Percentiles rank a stretch among this genome's conserved stretches.
These are phyloP conservation scores for Ophiostoma perfectum DNA, from an alignment of 2,329 filamentous ascomycete species.

Conservation along the genomic window DNA sequence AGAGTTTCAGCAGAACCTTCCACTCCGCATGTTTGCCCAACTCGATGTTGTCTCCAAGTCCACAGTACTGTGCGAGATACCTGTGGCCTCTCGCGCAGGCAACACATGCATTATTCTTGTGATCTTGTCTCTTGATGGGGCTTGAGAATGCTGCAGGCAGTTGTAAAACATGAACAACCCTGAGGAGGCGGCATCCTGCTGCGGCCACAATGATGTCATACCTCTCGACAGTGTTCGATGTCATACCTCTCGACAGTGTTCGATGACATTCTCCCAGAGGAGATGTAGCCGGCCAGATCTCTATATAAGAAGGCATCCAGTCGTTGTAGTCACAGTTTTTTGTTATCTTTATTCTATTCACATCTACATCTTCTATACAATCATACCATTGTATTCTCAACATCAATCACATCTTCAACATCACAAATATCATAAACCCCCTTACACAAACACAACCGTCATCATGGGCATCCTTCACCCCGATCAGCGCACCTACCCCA, in stretches of 20 bases:
- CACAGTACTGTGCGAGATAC: too few relatives aligned
- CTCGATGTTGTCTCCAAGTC: too few relatives aligned
- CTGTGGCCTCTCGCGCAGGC: too few relatives aligned
- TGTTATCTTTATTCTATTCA: neutral
- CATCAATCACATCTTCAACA: neutral
- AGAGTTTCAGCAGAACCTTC: too few relatives aligned
- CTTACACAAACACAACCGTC: neutral
- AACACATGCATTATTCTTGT: neutral
- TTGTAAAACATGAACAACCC: neutral
- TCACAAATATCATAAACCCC: neutral
- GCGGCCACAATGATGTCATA: neutral
- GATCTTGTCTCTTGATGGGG: too few relatives aligned
- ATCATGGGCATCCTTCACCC: constrained; percentile 23
- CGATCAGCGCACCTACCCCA: constrained; percentile 14
- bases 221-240: neutral
- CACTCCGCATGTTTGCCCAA: too few relatives aligned
- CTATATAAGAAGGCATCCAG: neutral
- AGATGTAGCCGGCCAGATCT: neutral
- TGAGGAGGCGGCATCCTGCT: neutral
- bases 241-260: neutral
- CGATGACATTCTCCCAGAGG: neutral
- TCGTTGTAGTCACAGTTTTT: neutral
- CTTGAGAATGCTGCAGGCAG: too few relatives aligned
- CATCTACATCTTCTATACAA: neutral
- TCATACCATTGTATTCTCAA: too few relatives aligned